Evolutionary conservation across 2,329 filamentous ascomycete genomes (phyloP), one percentile per base, ranked within the genome.

Genomic region (Stagonosporopsis rhizophila): DNA sequence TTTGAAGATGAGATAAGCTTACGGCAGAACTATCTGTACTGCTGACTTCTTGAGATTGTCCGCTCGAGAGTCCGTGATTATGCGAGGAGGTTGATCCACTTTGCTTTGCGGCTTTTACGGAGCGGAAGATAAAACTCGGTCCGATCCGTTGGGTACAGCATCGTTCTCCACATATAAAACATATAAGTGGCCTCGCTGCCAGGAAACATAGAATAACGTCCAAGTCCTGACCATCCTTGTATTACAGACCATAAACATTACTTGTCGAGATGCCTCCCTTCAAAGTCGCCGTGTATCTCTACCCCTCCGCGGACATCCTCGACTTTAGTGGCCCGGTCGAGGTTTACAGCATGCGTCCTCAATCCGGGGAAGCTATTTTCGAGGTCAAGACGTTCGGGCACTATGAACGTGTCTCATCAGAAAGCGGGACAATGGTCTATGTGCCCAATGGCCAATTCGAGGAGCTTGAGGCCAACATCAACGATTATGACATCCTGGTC

Each of bases 311-410:
- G 23, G 77, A 79, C 53, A 70, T 79, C 45, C 74, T 79, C 44
- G 78, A 79, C 66, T 78, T 78, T 54, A 65, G 68, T 22, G 77
- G 74, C 1, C 77, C 77, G 3, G 60, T 73, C 22, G 77, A 79
- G 54, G 67, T 79, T 32, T 69, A 77, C 52, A 68, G 66, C 30
- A 69, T 65, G 52, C 67, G 67, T 28, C 62, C 63, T 15, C 69
- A 73, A 15, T 52, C 63, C 17, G 67, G 65, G 12, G 58, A 60
- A 8, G 60, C 66, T 9, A 59, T 68, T 35, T 80, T 79, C 62
- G 49, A 58, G 0, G 66, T 73, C 17, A 72, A 68, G 0, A 74
- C 75, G 1, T 75, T 79, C 41, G 72, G 71, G 8, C 66, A 67
- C 38, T 52, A 59, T 8, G 66, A 56, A 17, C 61, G 67, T 1